Evolutionary conservation across 2,329 filamentous ascomycete genomes (phyloP), one percentile per base, ranked within the genome.

Genomic region (Phaeosphaeriaceae sp.): DNA sequence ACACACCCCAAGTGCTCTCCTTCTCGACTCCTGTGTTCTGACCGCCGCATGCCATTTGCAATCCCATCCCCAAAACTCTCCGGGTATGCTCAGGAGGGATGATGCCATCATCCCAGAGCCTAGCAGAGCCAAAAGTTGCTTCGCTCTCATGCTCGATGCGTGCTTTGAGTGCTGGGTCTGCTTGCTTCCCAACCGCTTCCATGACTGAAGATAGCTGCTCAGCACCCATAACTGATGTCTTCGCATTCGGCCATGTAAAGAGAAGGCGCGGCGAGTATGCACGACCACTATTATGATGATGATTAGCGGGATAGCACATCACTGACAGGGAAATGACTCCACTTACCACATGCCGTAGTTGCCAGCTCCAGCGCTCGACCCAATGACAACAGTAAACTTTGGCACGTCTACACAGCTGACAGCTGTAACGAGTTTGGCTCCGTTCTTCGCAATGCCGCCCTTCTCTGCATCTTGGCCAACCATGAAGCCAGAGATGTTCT

Each of bases 401-500:
- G 95, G 94, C 44, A 98, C 94, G 66, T 95, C 88, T 3, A 94
- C 93, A 74, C 93, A 97, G 9, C 93, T 92, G 11, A 98, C 95
- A 7, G 94, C 95, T 2, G 93, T 96, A 25, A 98, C 95, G 19
- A 99, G 87, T 81, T 99, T 98, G 6, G 95, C 95, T 42, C 95
- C 95, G 73, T 98, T 96, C 84, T 98, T 98, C 54, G 95, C 95
- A 68, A 99, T 98, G 13, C 95, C 95, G 52, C 94, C 94, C 54
- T 91, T 90, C 80, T 99, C 95, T 0, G 94, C 93, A 70, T 95
- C 92, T 19, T 88, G 86, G 45, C 95, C 95, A 31, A 99, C 95
- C 95, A 99, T 99, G 85, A 99, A 99, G 45, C 95, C 95, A 6
- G 89, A 90, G 75, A 99, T 98, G 78, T 99, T 98, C 77, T 99